Evolutionary conservation across 1,139 yeast genomes (phyloP).

Genomic region (Yamadazyma atlantica): DNA sequence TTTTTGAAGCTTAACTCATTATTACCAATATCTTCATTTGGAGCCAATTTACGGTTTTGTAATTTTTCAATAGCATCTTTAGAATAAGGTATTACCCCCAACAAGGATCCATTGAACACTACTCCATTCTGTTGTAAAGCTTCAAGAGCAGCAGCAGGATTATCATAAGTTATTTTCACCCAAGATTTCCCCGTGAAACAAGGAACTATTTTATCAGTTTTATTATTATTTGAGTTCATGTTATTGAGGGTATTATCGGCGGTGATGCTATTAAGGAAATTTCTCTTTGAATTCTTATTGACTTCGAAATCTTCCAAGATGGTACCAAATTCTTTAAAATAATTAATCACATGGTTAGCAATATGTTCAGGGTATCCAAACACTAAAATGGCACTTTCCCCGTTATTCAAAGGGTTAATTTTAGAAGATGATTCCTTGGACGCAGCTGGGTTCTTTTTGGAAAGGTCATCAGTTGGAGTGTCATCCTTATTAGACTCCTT

Average conservation of each 20-base stretch:
- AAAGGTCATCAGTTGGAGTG: not conserved
- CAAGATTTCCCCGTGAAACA: constrained; percentile 84
- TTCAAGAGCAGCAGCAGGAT: constrained; percentile 71
- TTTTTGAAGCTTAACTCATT: constrained; percentile 19
- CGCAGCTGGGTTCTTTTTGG: constrained; percentile 7
- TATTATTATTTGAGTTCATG: constrained; percentile 6
- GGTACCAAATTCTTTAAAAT: constrained; percentile 78
- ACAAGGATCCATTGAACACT: constrained; percentile 64
- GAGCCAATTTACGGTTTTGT: constrained; percentile 53
- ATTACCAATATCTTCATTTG: constrained; percentile 59
- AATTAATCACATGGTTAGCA: constrained; percentile 65
- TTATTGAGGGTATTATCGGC: constrained; percentile 12
- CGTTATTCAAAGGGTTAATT: constrained; percentile 24
- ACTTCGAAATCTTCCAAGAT: constrained; percentile 73
- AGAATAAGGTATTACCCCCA: constrained; percentile 76
- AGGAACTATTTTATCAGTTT: constrained; percentile 39
- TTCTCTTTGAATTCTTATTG: constrained; percentile 15
- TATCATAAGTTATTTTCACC: constrained; percentile 83
- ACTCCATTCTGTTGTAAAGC: constrained; percentile 83
- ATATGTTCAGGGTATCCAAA: constrained; percentile 86
- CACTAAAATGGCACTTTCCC: constrained; percentile 71
- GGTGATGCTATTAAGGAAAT: constrained; percentile 4
- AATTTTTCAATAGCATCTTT: constrained; percentile 62
- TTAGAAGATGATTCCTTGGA: constrained; percentile 7
- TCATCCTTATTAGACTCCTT: constrained; percentile 15